Conservation (phyloP, 352 stramenopile species). For the Blastocystis sp. region DNA sequence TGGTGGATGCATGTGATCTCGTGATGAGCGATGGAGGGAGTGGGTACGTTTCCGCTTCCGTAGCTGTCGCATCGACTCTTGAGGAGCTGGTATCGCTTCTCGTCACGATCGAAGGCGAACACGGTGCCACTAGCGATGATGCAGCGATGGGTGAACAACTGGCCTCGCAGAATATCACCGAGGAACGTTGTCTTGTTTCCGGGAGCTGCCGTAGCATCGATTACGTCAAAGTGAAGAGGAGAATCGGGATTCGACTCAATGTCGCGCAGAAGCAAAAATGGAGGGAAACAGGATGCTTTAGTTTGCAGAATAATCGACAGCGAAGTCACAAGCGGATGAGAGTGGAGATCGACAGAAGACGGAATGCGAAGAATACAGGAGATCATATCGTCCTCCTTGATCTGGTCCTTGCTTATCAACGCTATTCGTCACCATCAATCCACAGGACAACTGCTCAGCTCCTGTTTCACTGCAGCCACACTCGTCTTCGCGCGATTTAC, state of each 20-base stretch:
- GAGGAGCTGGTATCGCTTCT: constrained; percentile 79
- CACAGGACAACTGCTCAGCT: background rate
- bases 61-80: constrained; percentile 78
- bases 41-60: constrained; percentile 75
- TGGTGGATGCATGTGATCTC: constrained; percentile 70
- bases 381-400: constrained; percentile 75
- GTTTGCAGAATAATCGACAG: constrained; percentile 82
- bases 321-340: constrained; percentile 78
- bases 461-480: constrained; percentile 71
- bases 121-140: constrained; percentile 72
- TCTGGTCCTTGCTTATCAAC: background rate
- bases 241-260: constrained; percentile 32
- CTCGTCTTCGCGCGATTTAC: constrained; percentile 77
- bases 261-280: constrained; percentile 80
- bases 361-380: constrained; percentile 79
- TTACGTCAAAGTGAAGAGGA: constrained; percentile 76
- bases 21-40: constrained; percentile 73
- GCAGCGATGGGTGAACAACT: background rate
- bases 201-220: constrained; percentile 81
- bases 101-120: constrained; percentile 82
- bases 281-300: constrained; percentile 83
- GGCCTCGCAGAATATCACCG: constrained; percentile 66
- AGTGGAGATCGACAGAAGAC: constrained; percentile 80
- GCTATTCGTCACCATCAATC: background rate
- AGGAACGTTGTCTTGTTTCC: constrained; percentile 84